Base-by-base conservation (phyloP, 768 basidiomycete species). In the Mycena polygramma region DNA sequence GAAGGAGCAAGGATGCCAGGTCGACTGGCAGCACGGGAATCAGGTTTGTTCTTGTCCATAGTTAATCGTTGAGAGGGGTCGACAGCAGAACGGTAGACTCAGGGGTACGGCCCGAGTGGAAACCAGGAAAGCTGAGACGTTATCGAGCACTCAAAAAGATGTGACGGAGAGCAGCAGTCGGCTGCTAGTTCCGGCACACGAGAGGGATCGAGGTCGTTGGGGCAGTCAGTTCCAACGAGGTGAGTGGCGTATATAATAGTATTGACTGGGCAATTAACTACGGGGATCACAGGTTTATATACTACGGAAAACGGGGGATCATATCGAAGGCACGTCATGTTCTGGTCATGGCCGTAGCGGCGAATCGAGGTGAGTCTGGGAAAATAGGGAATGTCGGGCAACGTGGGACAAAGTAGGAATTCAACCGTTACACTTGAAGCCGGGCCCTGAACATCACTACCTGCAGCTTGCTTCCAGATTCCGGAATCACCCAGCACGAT, bases 61-160 rank as follows among this genome's bases (percentile, higher is more conserved):
- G 41, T 59, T 59, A 46, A 13, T 46, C 13, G 17, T 3, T 14
- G n/a, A n/a, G n/a, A n/a, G n/a, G 41, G 8, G 57, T 59, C 57
- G 43, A 46, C 43, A 35, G 57, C 57, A 59, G 39, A 46, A 19
- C n/a, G 45, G 22, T n/a, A n/a, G n/a, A n/a, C n/a, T n/a, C n/a
- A n/a, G n/a, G n/a, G n/a, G n/a, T n/a, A n/a, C n/a, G n/a, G 24
- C 41, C 57, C 20, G 43, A 46, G 57, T 41, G 57, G 9, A 59
- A 59, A 59, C 57, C 57, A 59, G 7, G 39, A 41, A 35, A 46
- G 57, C 57, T n/a, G 57, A 4, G 57, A 59, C 57, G 26, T 41
- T 59, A 59, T 45, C 39, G 39, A 41, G 39, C 39, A 41, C 39
- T 41, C 39, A 41, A 41, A 41, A 41, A 41, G 39, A 41, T 41